phyloP scores from a whole-genome alignment of 1,284 basidiomycete species.

The Somion occarium region DNA sequence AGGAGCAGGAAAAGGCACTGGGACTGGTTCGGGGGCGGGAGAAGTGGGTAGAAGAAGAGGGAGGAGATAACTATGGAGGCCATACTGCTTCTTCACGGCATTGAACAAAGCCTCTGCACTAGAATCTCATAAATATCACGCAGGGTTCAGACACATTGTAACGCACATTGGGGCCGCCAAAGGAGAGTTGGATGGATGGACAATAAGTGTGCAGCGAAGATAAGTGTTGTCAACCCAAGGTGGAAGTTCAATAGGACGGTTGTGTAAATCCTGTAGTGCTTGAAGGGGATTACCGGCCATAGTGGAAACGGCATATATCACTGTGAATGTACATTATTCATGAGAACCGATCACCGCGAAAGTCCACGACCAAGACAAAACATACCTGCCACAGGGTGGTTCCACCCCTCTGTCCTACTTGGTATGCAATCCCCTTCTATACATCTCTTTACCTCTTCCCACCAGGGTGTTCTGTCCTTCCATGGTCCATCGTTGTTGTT shows the following conservation, averaged over 20 bases:
- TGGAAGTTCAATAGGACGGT: conserved; percentile 61
- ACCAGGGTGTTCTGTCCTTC: conserved; percentile 63
- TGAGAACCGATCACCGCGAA: conserved; percentile 1
- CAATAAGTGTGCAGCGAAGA: conserved; percentile 67
- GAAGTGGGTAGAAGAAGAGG: conserved; percentile 50
- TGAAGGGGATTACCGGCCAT: conserved; percentile 72
- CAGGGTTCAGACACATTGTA: conserved; percentile 6
- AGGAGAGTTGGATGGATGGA: conserved; percentile 66
- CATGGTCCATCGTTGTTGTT: conserved; percentile 26
- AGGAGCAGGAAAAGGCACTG: conserved; percentile 59
- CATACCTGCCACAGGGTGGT: conserved; percentile 75
- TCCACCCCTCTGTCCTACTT: conserved; percentile 70
- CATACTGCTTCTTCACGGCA: conserved; percentile 79
- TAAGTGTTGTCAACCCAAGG: conserved; percentile 70
- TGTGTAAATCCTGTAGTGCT: conserved; percentile 64
- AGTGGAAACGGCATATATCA: conserved; percentile 75
- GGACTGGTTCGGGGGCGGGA: conserved; percentile 56
- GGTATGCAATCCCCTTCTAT: conserved; percentile 72
- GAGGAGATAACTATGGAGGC: conserved; percentile 68
- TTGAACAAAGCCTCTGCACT: conserved; percentile 75
- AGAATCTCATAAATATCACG: conserved; percentile 1
- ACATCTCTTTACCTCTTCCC: conserved; percentile 75
- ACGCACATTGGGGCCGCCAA: conserved; percentile 76
- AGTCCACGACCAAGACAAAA: conserved; percentile 14
- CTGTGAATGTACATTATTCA: conserved; percentile 30